These are phyloP conservation scores for Asterochloris erici DNA, from an alignment of 139 green algal genomes.

Conservation along the genomic window DNA sequence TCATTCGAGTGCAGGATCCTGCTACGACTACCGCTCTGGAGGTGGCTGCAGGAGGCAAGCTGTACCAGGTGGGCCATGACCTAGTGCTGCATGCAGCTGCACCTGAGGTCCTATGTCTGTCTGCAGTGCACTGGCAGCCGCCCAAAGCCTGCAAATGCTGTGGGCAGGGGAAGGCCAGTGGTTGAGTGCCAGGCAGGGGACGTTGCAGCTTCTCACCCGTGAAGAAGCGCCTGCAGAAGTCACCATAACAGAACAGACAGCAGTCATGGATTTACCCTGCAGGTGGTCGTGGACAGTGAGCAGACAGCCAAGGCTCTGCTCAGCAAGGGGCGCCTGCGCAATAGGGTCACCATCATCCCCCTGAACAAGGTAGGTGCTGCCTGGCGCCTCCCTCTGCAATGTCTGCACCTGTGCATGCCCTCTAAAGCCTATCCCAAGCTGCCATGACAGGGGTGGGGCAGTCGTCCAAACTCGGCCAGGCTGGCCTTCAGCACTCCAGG, in stretches of 20 bases:
- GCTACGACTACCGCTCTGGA: conserved; percentile 80
- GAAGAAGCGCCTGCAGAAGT: neutral
- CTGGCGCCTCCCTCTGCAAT: neutral
- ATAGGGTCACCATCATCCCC: conserved; percentile 95
- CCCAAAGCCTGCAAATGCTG: no score
- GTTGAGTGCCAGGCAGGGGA: no score
- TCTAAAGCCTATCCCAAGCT: neutral
- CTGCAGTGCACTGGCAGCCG: neutral
- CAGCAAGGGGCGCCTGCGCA: conserved; percentile 69
- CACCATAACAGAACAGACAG: neutral
- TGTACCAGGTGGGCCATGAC: conserved; percentile 76
- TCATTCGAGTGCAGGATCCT: conserved; percentile 78
- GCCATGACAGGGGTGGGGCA: neutral
- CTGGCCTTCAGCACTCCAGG: neutral
- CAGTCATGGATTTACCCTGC: neutral
- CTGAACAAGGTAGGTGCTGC: conserved; percentile 84
- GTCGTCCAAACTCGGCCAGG: neutral
- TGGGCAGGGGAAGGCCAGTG: no score
- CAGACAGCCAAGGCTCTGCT: conserved; percentile 88
- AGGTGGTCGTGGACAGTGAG: conserved; percentile 85
- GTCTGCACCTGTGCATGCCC: neutral
- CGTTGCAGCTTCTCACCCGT: neutral
- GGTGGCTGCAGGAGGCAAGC: conserved; percentile 89
- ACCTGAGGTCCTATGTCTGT: neutral
- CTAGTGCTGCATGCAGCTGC: neutral